Evolutionary conservation across 1,284 basidiomycete species (phyloP).

Genomic region (Apiotrichum mycotoxinovorans): DNA sequence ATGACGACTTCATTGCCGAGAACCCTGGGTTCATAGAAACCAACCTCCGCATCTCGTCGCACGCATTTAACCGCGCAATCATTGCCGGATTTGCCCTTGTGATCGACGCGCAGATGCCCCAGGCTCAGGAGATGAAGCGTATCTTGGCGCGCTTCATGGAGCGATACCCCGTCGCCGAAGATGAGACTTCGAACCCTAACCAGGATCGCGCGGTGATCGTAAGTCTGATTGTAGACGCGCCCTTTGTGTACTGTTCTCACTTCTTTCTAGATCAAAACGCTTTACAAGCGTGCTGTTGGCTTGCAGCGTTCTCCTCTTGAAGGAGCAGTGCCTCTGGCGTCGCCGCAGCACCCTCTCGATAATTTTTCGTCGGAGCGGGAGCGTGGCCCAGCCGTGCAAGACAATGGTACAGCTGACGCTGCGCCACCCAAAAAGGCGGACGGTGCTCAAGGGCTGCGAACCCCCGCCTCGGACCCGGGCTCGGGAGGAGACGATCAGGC

Average conservation of each 20-base stretch:
- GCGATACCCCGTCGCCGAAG: slow-evolving; percentile 35
- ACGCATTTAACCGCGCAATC: slow-evolving; percentile 48
- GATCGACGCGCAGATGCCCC: slow-evolving; percentile 31
- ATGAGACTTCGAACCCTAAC: slow-evolving; percentile 30
- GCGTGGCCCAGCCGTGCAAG: neutral
- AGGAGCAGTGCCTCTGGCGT: neutral
- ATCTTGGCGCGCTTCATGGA: slow-evolving; percentile 42
- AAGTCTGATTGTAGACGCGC: slow-evolving; percentile 6
- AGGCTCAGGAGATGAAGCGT: slow-evolving; percentile 39
- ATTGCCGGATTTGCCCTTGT: slow-evolving; percentile 47
- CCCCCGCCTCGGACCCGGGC: neutral
- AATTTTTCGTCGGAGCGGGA: slow-evolving; percentile 31
- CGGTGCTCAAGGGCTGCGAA: slow-evolving; percentile 1
- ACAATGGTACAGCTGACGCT: neutral
- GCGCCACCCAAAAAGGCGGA: neutral
- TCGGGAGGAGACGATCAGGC: neutral
- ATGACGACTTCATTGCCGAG: slow-evolving; percentile 42
- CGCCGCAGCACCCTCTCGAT: slow-evolving; percentile 12
- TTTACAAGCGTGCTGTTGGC: slow-evolving; percentile 36
- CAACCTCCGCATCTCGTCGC: slow-evolving; percentile 38
- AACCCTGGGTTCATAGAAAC: slow-evolving; percentile 44
- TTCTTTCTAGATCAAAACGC: slow-evolving; percentile 33
- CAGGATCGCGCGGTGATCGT: slow-evolving; percentile 46
- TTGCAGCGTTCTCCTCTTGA: slow-evolving; percentile 13
- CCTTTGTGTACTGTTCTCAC: neutral